Evolutionary conservation across 208 protist genomes (phyloP).

Genomic region (Wallacemonas sp.): DNA sequence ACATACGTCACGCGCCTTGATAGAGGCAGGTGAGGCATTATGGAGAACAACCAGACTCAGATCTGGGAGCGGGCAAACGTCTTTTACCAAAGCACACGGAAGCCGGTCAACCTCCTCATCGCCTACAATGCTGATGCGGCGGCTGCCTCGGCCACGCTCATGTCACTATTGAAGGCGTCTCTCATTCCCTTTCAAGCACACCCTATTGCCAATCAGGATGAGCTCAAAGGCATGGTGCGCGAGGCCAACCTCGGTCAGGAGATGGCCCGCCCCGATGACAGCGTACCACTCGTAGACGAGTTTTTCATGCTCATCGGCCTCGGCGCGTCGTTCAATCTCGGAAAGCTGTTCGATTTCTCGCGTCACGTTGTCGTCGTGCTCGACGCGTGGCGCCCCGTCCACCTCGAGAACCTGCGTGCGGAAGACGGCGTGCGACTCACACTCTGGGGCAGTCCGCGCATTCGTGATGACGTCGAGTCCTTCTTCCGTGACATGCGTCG

Average conservation of each 20-base stretch:
- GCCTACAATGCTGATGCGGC: conserved; percentile 76
- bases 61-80: conserved; percentile 64
- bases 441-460: conserved; percentile 58
- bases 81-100: conserved; percentile 64
- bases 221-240: conserved; percentile 44
- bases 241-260: conserved; percentile 64
- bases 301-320: conserved; percentile 82
- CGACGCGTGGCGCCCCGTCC: conserved; percentile 73
- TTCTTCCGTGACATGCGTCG: conserved; percentile 61
- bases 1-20: no score
- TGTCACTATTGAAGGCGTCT: conserved; percentile 63
- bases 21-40: no score
- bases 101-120: conserved; percentile 68
- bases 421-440: conserved; percentile 44
- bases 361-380: conserved; percentile 79
- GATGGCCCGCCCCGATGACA: conserved; percentile 26
- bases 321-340: conserved; percentile 51
- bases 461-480: conserved; percentile 64
- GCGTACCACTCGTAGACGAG: conserved; percentile 34
- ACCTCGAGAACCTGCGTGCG: conserved; percentile 65
- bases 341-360: conserved; percentile 59
- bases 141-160: conserved; percentile 64
- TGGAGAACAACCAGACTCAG: conserved; percentile 21
- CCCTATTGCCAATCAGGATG: conserved; percentile 63
- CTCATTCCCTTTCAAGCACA: conserved; percentile 80